These are phyloP conservation scores for Anaeramoeba flamelloides DNA, from an alignment of 78 protist genomes.

Conservation along the genomic window DNA sequence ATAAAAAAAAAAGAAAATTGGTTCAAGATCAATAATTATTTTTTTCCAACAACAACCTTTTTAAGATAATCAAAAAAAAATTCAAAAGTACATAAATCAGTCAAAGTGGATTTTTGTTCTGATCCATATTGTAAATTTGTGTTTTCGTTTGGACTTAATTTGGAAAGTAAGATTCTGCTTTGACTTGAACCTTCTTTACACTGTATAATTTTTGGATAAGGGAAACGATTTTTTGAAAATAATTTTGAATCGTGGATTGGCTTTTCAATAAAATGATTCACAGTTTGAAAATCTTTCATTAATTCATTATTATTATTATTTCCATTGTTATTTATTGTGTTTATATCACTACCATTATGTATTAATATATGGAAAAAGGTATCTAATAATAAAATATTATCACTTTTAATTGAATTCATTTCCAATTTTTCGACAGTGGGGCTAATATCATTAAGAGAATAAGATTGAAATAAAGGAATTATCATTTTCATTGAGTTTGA, in stretches of 20 bases:
- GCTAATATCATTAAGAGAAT: conserved; percentile 25
- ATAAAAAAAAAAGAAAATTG: no score
- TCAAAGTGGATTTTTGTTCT: no score
- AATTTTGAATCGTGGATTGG: neutral
- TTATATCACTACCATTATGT: conserved; percentile 79
- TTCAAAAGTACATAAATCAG: no score
- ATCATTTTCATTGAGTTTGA: conserved; percentile 73
- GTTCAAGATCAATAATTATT: no score
- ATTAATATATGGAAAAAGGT: conserved; percentile 84
- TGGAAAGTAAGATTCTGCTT: neutral
- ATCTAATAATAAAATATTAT: conserved; percentile 78
- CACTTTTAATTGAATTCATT: neutral
- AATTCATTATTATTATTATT: conserved; percentile 30
- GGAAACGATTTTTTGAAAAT: neutral
- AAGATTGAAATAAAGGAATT: conserved; percentile 77
- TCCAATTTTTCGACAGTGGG: neutral
- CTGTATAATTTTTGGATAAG: neutral
- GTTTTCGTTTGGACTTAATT: neutral
- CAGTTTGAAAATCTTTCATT: no score
- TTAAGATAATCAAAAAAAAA: no score
- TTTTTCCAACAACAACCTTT: no score
- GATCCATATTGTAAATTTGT: no score
- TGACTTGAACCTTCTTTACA: neutral
- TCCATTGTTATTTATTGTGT: no score
- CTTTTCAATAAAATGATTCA: neutral